Conservation (phyloP, 257 asterid genomes). For the Solanum chiquidenum region DNA sequence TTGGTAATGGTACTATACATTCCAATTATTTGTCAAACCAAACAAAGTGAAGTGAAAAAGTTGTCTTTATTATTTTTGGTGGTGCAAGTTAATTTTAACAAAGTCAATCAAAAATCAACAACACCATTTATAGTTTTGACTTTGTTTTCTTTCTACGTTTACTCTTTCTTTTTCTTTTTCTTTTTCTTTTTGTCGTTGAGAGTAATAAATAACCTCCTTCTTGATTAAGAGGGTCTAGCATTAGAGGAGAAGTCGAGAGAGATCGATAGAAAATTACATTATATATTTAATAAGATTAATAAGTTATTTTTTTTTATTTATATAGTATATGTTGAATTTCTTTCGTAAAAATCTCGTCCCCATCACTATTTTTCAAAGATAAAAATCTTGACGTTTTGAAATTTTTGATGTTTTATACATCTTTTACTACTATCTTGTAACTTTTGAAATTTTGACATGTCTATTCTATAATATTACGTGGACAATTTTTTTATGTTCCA, state of each 20-base stretch:
- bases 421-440: neutral
- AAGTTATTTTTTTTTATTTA: too few relatives aligned
- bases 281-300: too few relatives aligned
- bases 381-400: neutral
- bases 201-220: neutral
- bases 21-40: neutral
- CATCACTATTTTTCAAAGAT: neutral
- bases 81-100: neutral
- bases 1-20: neutral
- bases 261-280: too few relatives aligned
- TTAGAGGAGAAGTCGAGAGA: neutral
- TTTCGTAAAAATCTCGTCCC: too few relatives aligned
- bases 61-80: neutral
- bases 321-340: fast-evolving
- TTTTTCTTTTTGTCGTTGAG: neutral
- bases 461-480: neutral
- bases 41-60: neutral
- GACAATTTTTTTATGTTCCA: neutral
- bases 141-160: neutral
- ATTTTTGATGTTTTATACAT: neutral
- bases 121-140: neutral
- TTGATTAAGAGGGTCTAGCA: neutral
- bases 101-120: neutral
- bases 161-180: neutral
- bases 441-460: neutral